A percentile compares a stretch with the other conserved stretches of the same genome.
Conservation (phyloP, 2,329 filamentous ascomycete genomes). For the Botrytis sinoallii region DNA sequence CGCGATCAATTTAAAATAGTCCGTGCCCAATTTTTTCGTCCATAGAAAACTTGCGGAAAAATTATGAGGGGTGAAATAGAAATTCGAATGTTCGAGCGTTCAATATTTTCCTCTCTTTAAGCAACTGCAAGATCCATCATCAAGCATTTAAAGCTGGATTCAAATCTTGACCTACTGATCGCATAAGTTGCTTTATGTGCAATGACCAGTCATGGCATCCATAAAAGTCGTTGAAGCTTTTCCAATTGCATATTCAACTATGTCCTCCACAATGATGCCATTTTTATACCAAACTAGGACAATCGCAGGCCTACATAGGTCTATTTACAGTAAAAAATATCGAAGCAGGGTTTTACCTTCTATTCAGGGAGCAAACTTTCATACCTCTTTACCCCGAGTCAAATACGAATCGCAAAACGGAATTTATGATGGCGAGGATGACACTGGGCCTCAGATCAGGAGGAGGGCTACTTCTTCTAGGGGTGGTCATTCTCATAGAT, state of each 20-base stretch:
- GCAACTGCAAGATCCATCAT: background rate
- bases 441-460: background rate
- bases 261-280: conserved; percentile 49
- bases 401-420: background rate
- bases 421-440: background rate
- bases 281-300: conserved; percentile 74
- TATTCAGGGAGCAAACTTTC: background rate
- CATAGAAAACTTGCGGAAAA: conserved; percentile 5
- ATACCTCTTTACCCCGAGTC: conserved; percentile 10
- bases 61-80: background rate
- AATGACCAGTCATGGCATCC: conserved; percentile 17
- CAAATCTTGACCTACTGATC: background rate
- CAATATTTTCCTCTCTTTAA: background rate
- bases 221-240: conserved; percentile 19
- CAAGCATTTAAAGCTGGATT: background rate
- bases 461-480: background rate
- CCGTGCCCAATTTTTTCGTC: conserved; percentile 6
- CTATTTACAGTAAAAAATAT: conserved; percentile 3
- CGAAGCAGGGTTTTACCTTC: background rate
- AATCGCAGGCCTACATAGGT: conserved; percentile 38
- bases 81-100: background rate
- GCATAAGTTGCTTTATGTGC: background rate
- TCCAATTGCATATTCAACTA: conserved; percentile 15
- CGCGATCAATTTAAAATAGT: conserved; percentile 1
- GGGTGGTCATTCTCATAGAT: background rate